Evolutionary conservation across 371 early-diverging fungal genomes (phyloP), one percentile per base, ranked within the genome.

Genomic region (Mortierella sp.): DNA sequence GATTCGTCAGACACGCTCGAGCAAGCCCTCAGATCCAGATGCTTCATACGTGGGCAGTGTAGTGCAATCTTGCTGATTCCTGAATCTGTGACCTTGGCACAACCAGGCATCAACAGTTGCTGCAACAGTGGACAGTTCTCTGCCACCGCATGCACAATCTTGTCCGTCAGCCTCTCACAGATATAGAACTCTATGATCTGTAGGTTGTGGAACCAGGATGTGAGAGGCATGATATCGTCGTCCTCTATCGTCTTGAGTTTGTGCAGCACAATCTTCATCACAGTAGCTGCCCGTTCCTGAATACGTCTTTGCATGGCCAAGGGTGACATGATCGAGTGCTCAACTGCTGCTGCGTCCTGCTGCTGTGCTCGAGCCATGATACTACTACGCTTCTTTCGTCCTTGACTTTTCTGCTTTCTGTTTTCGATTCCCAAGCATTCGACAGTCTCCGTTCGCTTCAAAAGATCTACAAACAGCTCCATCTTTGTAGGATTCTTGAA

Each of bases 11-110:
- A 86, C 28, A 88, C 78, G n/a, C 69, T 60, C 0, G 86, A 85
- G 54, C 88, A 88, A 0, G 88, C 86, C 8, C 88, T 67, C 25
- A 88, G 54, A 68, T 88, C 88, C 41, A 88, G 56, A 54, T 86
- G 85, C 28, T 71, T 72, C 31, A 88, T 67, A 1, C 65, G 58
- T 4, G 82, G 82, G 59, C 86, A 88, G 22, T 65, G 59, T n/a
- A 70, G 48, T 4, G 88, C 85, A 1, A 81, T 71, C 14, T 67
- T 54, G 0, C 68, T 28, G n/a, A 88, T 82, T 2, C 82, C 73
- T 0, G 63, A 63, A 50, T 88, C 88, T 2, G 88, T 85, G 8
- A 88, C 66, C 25, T 79, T 81, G 52, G 83, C 81, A 44, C 88
- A 86, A 0, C 88, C 88, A 3, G 88, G 86, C 45, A 88, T 65